Evolutionary conservation across 2,329 filamentous ascomycete species (phyloP).

Genomic region (Scorias spongiosa): DNA sequence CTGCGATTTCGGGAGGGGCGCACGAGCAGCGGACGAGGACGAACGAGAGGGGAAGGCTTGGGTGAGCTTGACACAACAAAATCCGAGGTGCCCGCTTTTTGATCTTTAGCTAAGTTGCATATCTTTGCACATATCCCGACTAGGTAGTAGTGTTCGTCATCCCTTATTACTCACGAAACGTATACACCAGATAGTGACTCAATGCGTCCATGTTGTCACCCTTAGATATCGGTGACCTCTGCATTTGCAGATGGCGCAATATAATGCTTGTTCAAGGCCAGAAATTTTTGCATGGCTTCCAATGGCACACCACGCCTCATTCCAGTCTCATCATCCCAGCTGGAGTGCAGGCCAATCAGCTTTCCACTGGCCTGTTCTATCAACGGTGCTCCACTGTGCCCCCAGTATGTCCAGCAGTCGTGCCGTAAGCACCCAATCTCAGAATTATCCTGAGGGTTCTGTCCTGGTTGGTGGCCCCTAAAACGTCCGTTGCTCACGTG

Average conservation of each 20-base stretch:
- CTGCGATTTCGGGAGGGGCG: not conserved
- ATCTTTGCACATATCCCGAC: no score
- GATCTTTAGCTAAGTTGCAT: not conserved
- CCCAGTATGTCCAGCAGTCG: constrained; percentile 44
- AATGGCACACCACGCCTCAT: constrained; percentile 36
- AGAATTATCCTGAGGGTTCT: constrained; percentile 35
- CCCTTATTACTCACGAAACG: no score
- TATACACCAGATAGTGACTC: no score
- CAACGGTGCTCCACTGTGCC: constrained; percentile 38
- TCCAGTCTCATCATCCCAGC: constrained; percentile 37
- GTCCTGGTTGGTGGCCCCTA: constrained; percentile 23
- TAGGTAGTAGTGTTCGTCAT: no score
- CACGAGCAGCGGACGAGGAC: not conserved
- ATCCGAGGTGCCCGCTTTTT: not conserved
- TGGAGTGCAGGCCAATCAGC: constrained; percentile 38
- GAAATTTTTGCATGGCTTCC: constrained; percentile 31
- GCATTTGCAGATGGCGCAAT: not conserved
- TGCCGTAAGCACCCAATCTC: constrained; percentile 39
- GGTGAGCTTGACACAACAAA: not conserved
- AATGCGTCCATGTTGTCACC: no score
- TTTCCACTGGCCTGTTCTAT: constrained; percentile 23
- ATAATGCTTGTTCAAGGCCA: constrained; percentile 2
- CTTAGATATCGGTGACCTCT: no score
- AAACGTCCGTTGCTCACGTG: constrained; percentile 31
- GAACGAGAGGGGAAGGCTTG: not conserved